Base-by-base conservation (phyloP, 2,329 filamentous ascomycete genomes). In the Fusarium decemcellulare region DNA sequence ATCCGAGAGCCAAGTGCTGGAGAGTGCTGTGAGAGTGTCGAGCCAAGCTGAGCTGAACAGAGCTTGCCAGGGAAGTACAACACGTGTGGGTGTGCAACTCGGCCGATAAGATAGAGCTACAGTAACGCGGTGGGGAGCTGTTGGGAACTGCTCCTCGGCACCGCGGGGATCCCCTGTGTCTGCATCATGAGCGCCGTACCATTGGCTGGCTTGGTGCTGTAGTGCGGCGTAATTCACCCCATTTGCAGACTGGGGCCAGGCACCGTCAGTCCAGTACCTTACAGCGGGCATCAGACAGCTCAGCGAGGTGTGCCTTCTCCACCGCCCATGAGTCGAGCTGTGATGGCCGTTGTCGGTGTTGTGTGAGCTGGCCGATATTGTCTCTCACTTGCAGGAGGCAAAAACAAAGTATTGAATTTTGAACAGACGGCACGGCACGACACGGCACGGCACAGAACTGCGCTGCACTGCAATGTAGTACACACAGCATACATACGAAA, bases 181-280 rank as follows among this genome's bases (percentile, higher is more conserved):
- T 23, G 23, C 23, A 23, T 23, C 23, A 23, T 23, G 23, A 23
- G 23, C 5, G 23, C 23, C 23, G 14, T 18, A 44, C 39, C 52
- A 53, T 50, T 59, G 48, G 39, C 46, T 67, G 34, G 39, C 58
- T 54, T 70, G 23, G 23, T 30, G 27, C 48, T 42, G 51, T 23
- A 30, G 23, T 23, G 23, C 51, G 23, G 67, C 66, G 61, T 53
- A 47, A 42, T 55, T 57, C 50, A 34, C 48, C 61, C 61, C 61
- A 40, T 39, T 32, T 47, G 36, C 36, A 47, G 29, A 43, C 57
- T 60, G 58, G 37, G 67, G 58, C 29, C 67, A 70, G 63, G 67
- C 59, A 70, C 65, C 61, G 54, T 64, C 59, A 14, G 48, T 40
- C n/a, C 18, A 54, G 67, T 70, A 70, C 67, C 67, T 70, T 70